Conservation (phyloP, 2,329 filamentous ascomycete species). For the Byssochlamys sp. region DNA sequence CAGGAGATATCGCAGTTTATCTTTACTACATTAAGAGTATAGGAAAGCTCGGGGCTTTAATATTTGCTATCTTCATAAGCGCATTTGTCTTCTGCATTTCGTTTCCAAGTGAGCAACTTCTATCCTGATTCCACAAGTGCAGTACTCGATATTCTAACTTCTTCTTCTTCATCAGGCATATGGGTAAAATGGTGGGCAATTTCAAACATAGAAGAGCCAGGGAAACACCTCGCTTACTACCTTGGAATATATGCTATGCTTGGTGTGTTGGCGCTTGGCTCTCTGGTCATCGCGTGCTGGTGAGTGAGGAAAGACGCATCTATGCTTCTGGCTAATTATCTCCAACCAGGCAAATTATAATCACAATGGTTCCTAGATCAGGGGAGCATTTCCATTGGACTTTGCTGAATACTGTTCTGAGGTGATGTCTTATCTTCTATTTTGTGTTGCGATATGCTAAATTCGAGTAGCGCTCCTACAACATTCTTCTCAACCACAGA, state of each 20-base stretch:
- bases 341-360: conserved; percentile 37
- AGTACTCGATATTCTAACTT: background rate
- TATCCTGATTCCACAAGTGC: background rate
- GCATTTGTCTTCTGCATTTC: conserved; percentile 33
- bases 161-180: conserved; percentile 18
- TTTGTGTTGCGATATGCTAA: conserved; percentile 5
- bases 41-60: conserved; percentile 24
- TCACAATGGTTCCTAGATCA: conserved; percentile 46
- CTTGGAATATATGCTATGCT: conserved; percentile 33
- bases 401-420: conserved; percentile 41
- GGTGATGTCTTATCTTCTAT: conserved; percentile 14
- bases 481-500: conserved; percentile 35
- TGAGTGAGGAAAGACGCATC: conserved; percentile 6
- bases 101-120: conserved; percentile 24
- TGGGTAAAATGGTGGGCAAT: conserved; percentile 36
- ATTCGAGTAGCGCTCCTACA: conserved; percentile 25
- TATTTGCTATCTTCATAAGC: conserved; percentile 30
- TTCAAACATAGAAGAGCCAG: conserved; percentile 26
- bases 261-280: conserved; percentile 27
- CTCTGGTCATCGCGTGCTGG: conserved; percentile 30
- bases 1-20: conserved; percentile 37
- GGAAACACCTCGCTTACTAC: conserved; percentile 26
- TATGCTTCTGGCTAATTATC: conserved; percentile 2
- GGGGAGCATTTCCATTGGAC: conserved; percentile 41
- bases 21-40: conserved; percentile 31